Evolutionary conservation across 352 stramenopile genomes (phyloP), one percentile per base, ranked within the genome.

Genomic region (Phytophthora fragariae): DNA sequence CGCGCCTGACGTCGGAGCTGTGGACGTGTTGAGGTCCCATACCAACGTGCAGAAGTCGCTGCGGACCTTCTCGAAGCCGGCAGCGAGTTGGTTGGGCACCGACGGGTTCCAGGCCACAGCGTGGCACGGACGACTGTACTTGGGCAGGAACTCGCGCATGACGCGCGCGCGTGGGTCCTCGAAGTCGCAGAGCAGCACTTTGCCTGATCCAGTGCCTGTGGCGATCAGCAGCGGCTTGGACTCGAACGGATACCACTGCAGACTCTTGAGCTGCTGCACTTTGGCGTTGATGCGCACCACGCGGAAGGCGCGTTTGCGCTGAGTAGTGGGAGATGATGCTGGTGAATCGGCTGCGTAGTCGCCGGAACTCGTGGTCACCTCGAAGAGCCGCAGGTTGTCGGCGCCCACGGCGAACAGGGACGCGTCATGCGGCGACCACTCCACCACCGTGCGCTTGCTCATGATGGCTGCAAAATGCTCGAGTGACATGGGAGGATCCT

Each of bases 1-100:
- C 17, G 44, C 52, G 3, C 69, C 59, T n/a, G 35, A 19, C 8
- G 62, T 35, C 24, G 24, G 54, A 15, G 62, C 67, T 27, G 50
- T 66, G n/a, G 75, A 80, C 49, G 79, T 82, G 31, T 92, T 92
- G 21, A 96, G 72, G 60, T 96, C 90, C 90, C 90, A 96, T 37
- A 96, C 90, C 2, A 96, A 72, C 24, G 90, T 94, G 49, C 90
- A 96, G 47, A 88, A 95, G 65, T 95, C 90, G 56, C 85, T 93
- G 47, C 90, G 87, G 27, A 97, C 88, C 73, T 97, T 97, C 56
- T 97, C 90, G 68, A 97, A 95, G 35, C 90, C 90, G 5, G 86
- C 88, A 0, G 85, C 90, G 50, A 97, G 81, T 61, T 95, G 90
- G 44, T 92, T 80, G n/a, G 88, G 81, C 54, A 92, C 68, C 2